Evolutionary conservation across 1,284 basidiomycete genomes (phyloP).

Genomic region (Malassezia vespertilionis): DNA sequence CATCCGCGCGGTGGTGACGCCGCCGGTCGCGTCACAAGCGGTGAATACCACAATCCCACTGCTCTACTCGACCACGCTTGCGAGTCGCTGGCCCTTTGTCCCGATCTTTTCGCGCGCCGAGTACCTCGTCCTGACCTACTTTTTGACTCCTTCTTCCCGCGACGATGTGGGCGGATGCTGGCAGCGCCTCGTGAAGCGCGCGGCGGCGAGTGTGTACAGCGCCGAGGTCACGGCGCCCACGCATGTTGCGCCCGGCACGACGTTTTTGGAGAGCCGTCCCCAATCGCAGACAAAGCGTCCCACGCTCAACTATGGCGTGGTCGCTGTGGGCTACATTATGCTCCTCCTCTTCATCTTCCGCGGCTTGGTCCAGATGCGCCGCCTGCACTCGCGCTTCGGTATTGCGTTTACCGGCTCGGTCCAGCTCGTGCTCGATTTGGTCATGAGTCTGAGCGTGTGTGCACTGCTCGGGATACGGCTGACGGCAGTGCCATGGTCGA

Average conservation of each 20-base stretch:
- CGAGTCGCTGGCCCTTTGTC: constrained; percentile 42
- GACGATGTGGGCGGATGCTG: not conserved
- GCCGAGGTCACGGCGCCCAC: not conserved
- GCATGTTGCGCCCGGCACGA: constrained; percentile 2
- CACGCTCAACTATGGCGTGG: constrained; percentile 51
- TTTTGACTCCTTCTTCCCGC: constrained; percentile 19
- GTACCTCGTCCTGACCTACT: constrained; percentile 40
- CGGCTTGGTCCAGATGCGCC: constrained; percentile 54
- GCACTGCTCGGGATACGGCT: constrained; percentile 71
- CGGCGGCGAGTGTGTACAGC: not conserved
- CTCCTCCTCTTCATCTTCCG: constrained; percentile 68
- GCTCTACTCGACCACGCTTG: constrained; percentile 34
- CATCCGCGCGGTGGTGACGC: constrained; percentile 10
- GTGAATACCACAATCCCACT: constrained; percentile 29
- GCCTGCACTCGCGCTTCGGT: constrained; percentile 78
- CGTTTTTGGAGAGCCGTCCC: constrained; percentile 13
- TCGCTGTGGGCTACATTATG: constrained; percentile 67
- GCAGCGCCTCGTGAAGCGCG: not conserved
- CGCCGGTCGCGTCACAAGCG: constrained; percentile 20
- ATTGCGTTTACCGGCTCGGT: constrained; percentile 84
- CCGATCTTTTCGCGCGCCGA: constrained; percentile 38
- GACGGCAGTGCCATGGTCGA: constrained; percentile 73
- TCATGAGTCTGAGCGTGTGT: constrained; percentile 83
- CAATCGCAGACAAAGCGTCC: constrained; percentile 17
- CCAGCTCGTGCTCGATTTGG: constrained; percentile 77